Evolutionary conservation across 2,329 filamentous ascomycete species (phyloP).

Genomic region (Cercospora zeae-maydis): DNA sequence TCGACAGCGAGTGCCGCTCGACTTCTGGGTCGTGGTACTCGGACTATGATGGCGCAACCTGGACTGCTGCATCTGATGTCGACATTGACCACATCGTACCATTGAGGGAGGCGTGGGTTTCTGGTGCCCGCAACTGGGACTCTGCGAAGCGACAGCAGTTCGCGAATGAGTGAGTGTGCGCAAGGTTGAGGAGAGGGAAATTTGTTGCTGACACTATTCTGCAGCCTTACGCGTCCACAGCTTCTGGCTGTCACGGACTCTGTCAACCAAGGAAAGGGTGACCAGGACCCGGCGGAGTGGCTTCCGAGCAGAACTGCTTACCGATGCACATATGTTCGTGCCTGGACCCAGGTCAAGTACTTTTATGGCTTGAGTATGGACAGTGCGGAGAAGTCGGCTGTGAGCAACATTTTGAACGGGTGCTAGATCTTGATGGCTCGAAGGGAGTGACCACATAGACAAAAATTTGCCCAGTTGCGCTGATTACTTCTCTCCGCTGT

Average conservation of each 20-base stretch:
- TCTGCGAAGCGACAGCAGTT: conserved; percentile 63
- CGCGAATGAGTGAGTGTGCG: conserved; percentile 50
- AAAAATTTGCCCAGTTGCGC: too few species aligned
- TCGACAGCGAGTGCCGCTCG: conserved; percentile 58
- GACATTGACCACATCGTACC: conserved; percentile 85
- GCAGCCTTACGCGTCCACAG: conserved; percentile 68
- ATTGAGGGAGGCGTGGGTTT: conserved; percentile 49
- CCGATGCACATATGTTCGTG: conserved; percentile 73
- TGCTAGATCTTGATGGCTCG: conserved; percentile 51
- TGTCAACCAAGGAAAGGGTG: conserved; percentile 71
- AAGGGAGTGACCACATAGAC: too few species aligned
- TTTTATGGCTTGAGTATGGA: conserved; percentile 68
- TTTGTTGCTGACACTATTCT: conserved; percentile 14
- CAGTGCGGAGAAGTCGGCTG: conserved; percentile 59
- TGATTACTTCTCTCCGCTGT: too few species aligned
- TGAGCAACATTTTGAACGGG: conserved; percentile 53
- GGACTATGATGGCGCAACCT: conserved; percentile 70
- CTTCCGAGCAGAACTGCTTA: conserved; percentile 67
- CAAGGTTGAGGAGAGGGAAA: too few species aligned
- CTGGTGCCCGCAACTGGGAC: conserved; percentile 70
- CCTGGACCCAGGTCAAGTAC: conserved; percentile 76
- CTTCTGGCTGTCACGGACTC: conserved; percentile 74
- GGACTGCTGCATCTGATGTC: conserved; percentile 65
- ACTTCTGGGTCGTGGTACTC: conserved; percentile 66
- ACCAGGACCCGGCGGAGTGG: conserved; percentile 70